Conservation (phyloP, 352 stramenopile genomes). For the Phytophthora hybrid region DNA sequence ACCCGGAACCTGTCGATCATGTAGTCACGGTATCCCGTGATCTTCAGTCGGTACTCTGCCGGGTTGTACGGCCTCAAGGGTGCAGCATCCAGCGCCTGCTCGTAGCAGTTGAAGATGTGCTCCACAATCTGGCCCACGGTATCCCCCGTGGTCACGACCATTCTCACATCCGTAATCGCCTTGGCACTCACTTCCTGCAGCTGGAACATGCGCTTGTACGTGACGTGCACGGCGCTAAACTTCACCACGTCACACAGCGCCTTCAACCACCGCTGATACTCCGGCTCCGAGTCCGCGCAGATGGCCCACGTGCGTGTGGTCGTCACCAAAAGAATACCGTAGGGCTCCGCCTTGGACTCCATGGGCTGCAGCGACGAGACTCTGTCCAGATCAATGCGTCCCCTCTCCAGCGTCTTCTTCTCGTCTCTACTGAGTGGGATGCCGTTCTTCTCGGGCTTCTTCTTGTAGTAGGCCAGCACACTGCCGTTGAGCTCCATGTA, state of each 20-base stretch:
- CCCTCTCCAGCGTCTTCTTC: constrained; percentile 77
- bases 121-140: constrained; percentile 88
- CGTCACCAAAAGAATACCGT: constrained; percentile 83
- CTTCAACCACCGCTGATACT: constrained; percentile 82
- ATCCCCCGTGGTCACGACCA: constrained; percentile 78
- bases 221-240: constrained; percentile 77
- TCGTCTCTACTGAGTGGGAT: constrained; percentile 75
- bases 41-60: constrained; percentile 81
- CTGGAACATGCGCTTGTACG: constrained; percentile 79
- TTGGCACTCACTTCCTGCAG: constrained; percentile 80
- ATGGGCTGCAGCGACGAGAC: constrained; percentile 86
- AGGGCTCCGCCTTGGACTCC: constrained; percentile 68
- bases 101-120: constrained; percentile 89
- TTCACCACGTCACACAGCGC: constrained; percentile 78
- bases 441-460: constrained; percentile 84
- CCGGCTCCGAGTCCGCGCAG: constrained; percentile 69
- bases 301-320: constrained; percentile 82
- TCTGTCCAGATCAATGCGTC: constrained; percentile 80
- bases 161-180: constrained; percentile 83
- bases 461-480: constrained; percentile 87
- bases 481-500: constrained; percentile 88
- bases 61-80: constrained; percentile 77
- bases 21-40: constrained; percentile 83
- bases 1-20: constrained; percentile 81
- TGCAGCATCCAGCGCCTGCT: constrained; percentile 71